These are phyloP conservation scores for Trichophyton verrucosum DNA, from an alignment of 2,329 filamentous ascomycete species.

Conservation along the genomic window DNA sequence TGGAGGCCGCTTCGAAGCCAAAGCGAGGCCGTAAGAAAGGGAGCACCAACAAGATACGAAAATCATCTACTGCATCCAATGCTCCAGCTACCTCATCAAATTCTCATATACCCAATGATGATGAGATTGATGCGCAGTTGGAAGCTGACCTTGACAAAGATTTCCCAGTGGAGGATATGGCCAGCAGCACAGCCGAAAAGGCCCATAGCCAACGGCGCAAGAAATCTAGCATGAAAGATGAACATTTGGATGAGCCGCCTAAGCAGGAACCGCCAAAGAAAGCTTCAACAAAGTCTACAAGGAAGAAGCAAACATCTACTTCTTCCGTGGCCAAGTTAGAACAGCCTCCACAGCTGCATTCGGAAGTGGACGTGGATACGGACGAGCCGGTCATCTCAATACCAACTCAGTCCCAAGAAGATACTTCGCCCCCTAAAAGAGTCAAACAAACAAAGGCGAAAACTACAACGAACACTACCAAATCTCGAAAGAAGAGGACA, in stretches of 20 bases:
- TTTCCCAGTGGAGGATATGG: not conserved
- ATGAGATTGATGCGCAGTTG: constrained; percentile 54
- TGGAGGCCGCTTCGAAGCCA: constrained; percentile 15
- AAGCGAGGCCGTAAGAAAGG: constrained; percentile 33
- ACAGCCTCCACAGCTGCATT: not conserved
- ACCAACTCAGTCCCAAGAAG: not conserved
- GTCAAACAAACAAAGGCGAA: constrained; percentile 6
- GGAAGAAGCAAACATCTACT: constrained; percentile 9
- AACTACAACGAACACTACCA: constrained; percentile 1
- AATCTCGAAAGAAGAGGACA: constrained; percentile 4
- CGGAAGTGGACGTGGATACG: not conserved
- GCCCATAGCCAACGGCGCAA: not conserved
- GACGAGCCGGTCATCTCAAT: not conserved
- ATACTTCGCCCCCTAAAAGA: constrained; percentile 8
- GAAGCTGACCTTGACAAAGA: constrained; percentile 48
- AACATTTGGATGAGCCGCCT: constrained; percentile 8
- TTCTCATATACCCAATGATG: constrained; percentile 44
- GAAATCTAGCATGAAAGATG: constrained; percentile 23
- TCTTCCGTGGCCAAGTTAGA: not conserved
- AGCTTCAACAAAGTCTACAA: constrained; percentile 2
- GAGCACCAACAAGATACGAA: constrained; percentile 34
- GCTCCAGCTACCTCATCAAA: constrained; percentile 37
- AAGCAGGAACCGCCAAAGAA: constrained; percentile 22
- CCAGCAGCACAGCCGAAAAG: not conserved
- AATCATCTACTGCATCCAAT: constrained; percentile 34